Base-by-base conservation (phyloP, 1,139 yeast genomes). In the Pichia sp. region DNA sequence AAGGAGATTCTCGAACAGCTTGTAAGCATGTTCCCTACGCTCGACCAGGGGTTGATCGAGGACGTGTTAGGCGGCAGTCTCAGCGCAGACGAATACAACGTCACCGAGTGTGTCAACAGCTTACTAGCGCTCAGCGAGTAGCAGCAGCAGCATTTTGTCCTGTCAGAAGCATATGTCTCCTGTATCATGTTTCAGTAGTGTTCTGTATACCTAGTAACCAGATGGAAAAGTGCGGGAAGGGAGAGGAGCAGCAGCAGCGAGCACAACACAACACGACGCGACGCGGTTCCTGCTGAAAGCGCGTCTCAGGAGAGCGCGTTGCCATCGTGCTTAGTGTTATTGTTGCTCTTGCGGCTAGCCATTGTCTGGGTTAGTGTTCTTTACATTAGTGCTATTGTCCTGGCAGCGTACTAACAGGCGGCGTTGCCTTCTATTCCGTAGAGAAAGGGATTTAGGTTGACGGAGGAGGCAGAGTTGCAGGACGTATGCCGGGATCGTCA, bases 21-120 rank as follows among this genome's bases (percentile, higher is more conserved):
- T 51, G 73, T 73, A 34, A 84, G 83, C 54, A 87, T 91, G 81
- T 90, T 91, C 70, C 96, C 97, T 0, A 75, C 74, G 40, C 72
- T 90, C 56, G 97, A 90, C 62, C 73, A 73, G 44, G 85, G 80
- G 0, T 74, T 91, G 1, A 75, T 91, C 51, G 80, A 77, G 53
- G 97, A 91, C 65, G 85, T 91, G 4, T 77, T 89, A 33, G 72
- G 74, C 1, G 81, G 51, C 4, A 16, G 33, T 10, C 29, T 41
- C 16, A 24, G 20, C n/a, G 41, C 31, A 10, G 34, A n/a, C 12
- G 51, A 31, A 2, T 48, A 55, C 29, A 58, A 58, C 16, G 60
- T 58, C 7, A 62, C 59, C 10, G 87, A 88, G 10, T 41, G 52
- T 6, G 59, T 56, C 9, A 51, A 51, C 55, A 50, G 50, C 41